Conservation (phyloP, 140 eudicot species). For the Bidens hawaiensis region DNA sequence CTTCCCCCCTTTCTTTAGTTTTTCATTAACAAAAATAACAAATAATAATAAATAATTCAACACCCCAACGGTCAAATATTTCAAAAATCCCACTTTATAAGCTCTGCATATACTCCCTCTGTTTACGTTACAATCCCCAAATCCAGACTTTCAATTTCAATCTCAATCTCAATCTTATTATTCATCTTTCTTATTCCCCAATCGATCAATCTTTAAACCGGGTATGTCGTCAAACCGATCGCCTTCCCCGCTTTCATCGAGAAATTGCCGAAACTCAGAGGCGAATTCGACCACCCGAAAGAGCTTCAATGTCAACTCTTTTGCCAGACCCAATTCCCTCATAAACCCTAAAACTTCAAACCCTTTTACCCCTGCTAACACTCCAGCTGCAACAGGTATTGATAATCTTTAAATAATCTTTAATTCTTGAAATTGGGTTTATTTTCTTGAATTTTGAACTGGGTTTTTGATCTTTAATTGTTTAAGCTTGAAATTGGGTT, state of each 20-base stretch:
- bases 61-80: conserved; percentile 29
- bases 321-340: conserved; percentile 43
- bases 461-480: too few species aligned
- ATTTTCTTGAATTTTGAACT: too few species aligned
- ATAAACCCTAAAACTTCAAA: conserved; percentile 40
- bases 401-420: not conserved
- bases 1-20: too few species aligned
- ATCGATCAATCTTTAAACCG: conserved; percentile 27
- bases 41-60: not conserved
- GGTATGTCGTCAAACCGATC: conserved; percentile 45
- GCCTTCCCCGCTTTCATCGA: conserved; percentile 72
- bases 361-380: conserved; percentile 58
- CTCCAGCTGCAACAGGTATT: conserved; percentile 56
- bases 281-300: conserved; percentile 40
- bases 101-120: conserved; percentile 15
- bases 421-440: not conserved
- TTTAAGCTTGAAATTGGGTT: too few species aligned
- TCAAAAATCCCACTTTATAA: conserved; percentile 21
- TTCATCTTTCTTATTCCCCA: conserved; percentile 10
- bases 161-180: not conserved
- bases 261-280: conserved; percentile 48
- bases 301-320: conserved; percentile 60
- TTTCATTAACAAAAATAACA: not conserved
- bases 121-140: conserved; percentile 25
- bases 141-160: conserved; percentile 7